Conservation (phyloP, 108 stramenopile species). For the Skeletonema marinoi region DNA sequence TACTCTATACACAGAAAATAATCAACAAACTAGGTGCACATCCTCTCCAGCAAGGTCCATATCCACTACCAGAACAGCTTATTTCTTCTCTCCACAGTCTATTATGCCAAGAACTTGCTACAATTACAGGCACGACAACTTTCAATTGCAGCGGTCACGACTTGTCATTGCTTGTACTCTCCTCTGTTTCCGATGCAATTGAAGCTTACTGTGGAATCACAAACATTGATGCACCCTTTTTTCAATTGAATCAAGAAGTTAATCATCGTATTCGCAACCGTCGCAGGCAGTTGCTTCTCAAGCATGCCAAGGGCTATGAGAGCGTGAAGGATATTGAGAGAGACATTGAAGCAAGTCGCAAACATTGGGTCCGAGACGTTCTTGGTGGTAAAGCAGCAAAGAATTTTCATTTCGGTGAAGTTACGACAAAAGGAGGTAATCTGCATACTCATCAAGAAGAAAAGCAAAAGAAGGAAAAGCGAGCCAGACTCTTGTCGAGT, state of each 20-base stretch:
- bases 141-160: slow-evolving; percentile 22
- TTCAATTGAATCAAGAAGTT: slow-evolving; percentile 25
- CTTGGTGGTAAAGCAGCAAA: slow-evolving; percentile 20
- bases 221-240: slow-evolving; percentile 41
- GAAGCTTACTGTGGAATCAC: slow-evolving; percentile 36
- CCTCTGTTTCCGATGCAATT: slow-evolving; percentile 31
- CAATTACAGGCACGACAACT: neutral
- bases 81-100: slow-evolving; percentile 22
- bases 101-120: slow-evolving; percentile 24
- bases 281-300: slow-evolving; percentile 24
- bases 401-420: slow-evolving; percentile 29
- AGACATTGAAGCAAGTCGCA: slow-evolving; percentile 33
- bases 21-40: slow-evolving; percentile 20
- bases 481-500: neutral
- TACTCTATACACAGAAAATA: slow-evolving; percentile 24
- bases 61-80: slow-evolving; percentile 25
- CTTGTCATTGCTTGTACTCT: slow-evolving; percentile 28
- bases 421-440: slow-evolving; percentile 21
- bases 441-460: slow-evolving; percentile 9
- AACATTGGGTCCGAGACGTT: slow-evolving; percentile 24
- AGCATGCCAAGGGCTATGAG: slow-evolving; percentile 35
- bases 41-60: slow-evolving; percentile 25
- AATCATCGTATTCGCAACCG: slow-evolving; percentile 22
- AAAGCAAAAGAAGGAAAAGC: slow-evolving; percentile 3
- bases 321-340: slow-evolving; percentile 22